Percentiles rank a stretch among this genome's conserved stretches.
phyloP scores from a whole-genome alignment of 1,284 basidiomycete species.

The Boletus holoroseus region DNA sequence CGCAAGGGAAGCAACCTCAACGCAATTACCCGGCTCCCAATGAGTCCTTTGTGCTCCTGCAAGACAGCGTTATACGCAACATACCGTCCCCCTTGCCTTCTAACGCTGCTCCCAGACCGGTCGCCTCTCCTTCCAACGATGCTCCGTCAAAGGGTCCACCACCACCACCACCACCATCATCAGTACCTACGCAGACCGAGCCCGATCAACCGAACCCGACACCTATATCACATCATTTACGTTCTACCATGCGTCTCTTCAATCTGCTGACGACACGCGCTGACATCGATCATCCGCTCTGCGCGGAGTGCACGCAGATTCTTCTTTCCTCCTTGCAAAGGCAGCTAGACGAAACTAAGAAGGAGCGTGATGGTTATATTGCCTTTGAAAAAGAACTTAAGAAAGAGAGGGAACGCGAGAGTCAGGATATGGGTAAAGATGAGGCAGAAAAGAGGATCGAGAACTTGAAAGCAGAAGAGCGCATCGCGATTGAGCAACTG shows the following conservation, averaged over 20 bases:
- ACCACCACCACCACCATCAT: slow-evolving; percentile 18
- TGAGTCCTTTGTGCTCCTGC: slow-evolving; percentile 86
- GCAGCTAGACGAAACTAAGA: slow-evolving; percentile 85
- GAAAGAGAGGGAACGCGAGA: slow-evolving; percentile 66
- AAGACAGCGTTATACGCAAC: slow-evolving; percentile 69
- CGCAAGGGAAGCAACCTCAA: slow-evolving; percentile 53
- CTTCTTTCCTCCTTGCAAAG: slow-evolving; percentile 73
- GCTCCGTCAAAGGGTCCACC: slow-evolving; percentile 22
- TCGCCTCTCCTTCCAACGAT: slow-evolving; percentile 33
- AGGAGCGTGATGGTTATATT: slow-evolving; percentile 88
- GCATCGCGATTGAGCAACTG: slow-evolving; percentile 64
- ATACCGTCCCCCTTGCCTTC: slow-evolving; percentile 49
- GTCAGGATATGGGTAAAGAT: slow-evolving; percentile 52
- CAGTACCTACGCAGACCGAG: slow-evolving; percentile 35
- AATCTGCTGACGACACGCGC: slow-evolving; percentile 75
- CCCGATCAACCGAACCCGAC: slow-evolving; percentile 56
- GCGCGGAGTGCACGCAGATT: slow-evolving; percentile 87
- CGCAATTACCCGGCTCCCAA: slow-evolving; percentile 52
- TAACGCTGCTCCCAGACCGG: slow-evolving; percentile 39
- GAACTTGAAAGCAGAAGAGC: slow-evolving; percentile 72
- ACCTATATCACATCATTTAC: slow-evolving; percentile 73
- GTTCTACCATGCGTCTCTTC: slow-evolving; percentile 70
- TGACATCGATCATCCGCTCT: slow-evolving; percentile 91
- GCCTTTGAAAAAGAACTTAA: slow-evolving; percentile 85
- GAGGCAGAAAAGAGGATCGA: slow-evolving; percentile 69